Base-by-base conservation (phyloP, 1,284 basidiomycete genomes). In the Ganoderma multipileum region DNA sequence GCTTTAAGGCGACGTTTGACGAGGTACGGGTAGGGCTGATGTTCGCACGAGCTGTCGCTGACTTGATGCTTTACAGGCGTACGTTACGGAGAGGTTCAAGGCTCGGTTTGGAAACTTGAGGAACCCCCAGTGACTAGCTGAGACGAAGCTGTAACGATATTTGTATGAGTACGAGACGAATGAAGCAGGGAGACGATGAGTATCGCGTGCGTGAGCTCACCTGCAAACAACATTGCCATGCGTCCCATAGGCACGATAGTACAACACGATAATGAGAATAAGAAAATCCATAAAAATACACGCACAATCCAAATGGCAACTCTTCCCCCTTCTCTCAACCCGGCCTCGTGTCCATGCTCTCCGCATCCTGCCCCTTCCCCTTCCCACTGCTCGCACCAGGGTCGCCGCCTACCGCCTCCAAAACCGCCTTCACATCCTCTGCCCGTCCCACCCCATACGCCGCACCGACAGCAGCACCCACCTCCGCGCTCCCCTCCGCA, bases 1-100 rank as follows among this genome's bases (percentile, higher is more conserved):
- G 77, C 64, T 71, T 77, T 64, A 74, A 75, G 64, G 65, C 69
- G 8, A 81, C 80, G 2, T 81, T 79, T 52, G 70, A 81, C 59
- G 69, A 72, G 76, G 80, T 81, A 55, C 36, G 58, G 2, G 0
- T 11, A 3, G 14, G 3, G 77, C 28, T 30, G 26, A 5, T 18
- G 26, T 38, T 8, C 14, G 14, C 38, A 36, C 38, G 44, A 2
- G 26, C n/a, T 41, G 62, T 11, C 1, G 39, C 38, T 66, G 41
- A 59, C 28, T 28, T 39, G 38, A 16, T 3, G 3, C 18, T 33
- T 41, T 41, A 1, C 33, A 72, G 71, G 71, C 61, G 3, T 66
- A 68, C 41, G 59, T 72, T 9, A 65, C 62, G 8, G 64, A 72
- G 52, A 65, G 60, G 39, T 70, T 63, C 61, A 67, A 59, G 61